Evolutionary conservation across 352 stramenopile genomes (phyloP).

Genomic region (Peronosclerospora sorghi): DNA sequence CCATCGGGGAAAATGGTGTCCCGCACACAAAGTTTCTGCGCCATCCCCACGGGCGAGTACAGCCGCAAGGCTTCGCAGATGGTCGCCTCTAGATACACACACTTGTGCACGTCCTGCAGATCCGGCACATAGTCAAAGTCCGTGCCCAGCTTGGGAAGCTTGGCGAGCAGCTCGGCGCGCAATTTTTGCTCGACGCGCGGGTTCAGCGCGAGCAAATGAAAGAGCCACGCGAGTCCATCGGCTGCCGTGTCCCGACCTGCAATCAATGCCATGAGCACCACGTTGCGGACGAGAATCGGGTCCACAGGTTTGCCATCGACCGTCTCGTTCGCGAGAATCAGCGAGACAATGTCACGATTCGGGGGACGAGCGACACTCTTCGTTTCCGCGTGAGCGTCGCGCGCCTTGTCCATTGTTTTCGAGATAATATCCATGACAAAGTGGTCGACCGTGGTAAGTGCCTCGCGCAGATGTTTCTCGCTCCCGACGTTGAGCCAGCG

Average conservation of each 20-base stretch:
- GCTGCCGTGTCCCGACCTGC: constrained; percentile 59
- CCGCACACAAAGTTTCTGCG: constrained; percentile 19
- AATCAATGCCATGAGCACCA: constrained; percentile 54
- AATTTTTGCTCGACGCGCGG: constrained; percentile 27
- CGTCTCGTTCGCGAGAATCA: constrained; percentile 17
- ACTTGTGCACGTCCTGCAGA: constrained; percentile 13
- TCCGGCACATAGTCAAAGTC: constrained; percentile 14
- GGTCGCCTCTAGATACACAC: constrained; percentile 26
- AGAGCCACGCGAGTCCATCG: constrained; percentile 17
- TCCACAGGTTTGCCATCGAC: constrained; percentile 17
- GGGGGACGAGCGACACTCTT: too few relatives aligned
- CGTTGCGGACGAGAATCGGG: constrained; percentile 33
- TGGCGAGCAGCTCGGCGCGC: constrained; percentile 13
- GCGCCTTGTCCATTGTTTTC: constrained; percentile 14
- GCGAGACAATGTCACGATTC: constrained; percentile 19
- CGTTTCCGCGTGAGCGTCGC: neutral
- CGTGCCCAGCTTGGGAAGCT: constrained; percentile 17
- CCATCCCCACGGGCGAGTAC: constrained; percentile 26
- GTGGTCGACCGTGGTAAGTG: constrained; percentile 7
- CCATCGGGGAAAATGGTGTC: constrained; percentile 39
- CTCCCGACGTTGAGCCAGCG: constrained; percentile 23
- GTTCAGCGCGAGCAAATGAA: constrained; percentile 36
- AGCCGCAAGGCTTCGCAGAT: constrained; percentile 35
- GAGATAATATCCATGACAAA: constrained; percentile 23
- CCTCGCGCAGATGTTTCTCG: constrained; percentile 11